These are phyloP conservation scores for Aquilaria sinensis DNA, from an alignment of 345 rosid genomes.

Conservation along the genomic window DNA sequence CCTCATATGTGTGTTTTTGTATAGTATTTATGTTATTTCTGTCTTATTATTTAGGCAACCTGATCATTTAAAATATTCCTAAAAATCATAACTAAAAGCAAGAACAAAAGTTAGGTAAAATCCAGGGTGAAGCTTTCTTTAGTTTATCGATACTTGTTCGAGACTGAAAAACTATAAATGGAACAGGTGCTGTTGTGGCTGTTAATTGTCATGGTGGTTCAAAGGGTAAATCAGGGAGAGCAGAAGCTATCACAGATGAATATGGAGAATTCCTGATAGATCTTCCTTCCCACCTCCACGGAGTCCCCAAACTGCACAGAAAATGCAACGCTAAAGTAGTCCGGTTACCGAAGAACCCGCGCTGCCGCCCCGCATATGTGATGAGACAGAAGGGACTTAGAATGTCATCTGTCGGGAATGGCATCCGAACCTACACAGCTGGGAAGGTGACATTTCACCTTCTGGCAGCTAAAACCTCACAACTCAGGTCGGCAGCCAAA, in stretches of 20 bases:
- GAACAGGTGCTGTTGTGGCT: slow-evolving; percentile 36
- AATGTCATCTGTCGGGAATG: slow-evolving; percentile 30
- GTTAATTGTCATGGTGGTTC: slow-evolving; percentile 23
- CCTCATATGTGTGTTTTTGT: too few relatives aligned
- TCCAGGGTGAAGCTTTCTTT: too few relatives aligned
- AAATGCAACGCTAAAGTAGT: slow-evolving; percentile 28
- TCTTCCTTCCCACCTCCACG: slow-evolving; percentile 52
- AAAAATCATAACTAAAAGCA: too few relatives aligned
- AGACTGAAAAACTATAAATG: not conserved
- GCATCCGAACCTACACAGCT: slow-evolving; percentile 34
- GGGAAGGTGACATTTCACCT: slow-evolving; percentile 29
- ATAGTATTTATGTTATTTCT: too few relatives aligned
- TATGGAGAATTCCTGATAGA: slow-evolving; percentile 47
- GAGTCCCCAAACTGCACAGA: slow-evolving; percentile 28
- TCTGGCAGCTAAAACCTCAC: slow-evolving; percentile 23
- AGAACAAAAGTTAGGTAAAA: too few relatives aligned
- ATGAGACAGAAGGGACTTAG: slow-evolving; percentile 23
- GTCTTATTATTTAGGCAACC: too few relatives aligned
- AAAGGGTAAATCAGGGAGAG: slow-evolving; percentile 9
- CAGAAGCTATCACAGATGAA: slow-evolving; percentile 29
- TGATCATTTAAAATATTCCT: too few relatives aligned
- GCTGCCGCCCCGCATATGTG: slow-evolving; percentile 24
- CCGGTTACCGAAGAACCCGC: slow-evolving; percentile 20
- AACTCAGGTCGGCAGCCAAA: slow-evolving; percentile 5
- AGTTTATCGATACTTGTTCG: too few relatives aligned